phyloP scores from a whole-genome alignment of 2,329 filamentous ascomycete species.

The Trichoderma cornu-damae region DNA sequence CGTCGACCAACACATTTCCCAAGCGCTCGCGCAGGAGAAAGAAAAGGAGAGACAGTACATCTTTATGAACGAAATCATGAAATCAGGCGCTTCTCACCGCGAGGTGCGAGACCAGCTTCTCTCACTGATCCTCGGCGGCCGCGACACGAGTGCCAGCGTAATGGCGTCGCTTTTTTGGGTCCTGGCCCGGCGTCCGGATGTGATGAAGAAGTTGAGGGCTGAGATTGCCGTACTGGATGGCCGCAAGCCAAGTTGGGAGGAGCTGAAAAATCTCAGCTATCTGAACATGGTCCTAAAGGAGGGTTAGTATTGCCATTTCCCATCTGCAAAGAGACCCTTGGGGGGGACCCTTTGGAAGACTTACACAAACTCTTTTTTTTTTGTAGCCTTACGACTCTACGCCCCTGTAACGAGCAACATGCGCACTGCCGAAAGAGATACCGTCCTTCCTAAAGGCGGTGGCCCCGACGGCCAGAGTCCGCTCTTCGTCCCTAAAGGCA shows the following conservation, averaged over 20 bases:
- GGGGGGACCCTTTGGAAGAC: no score
- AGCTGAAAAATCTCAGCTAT: conserved; percentile 54
- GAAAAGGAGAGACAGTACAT: conserved; percentile 42
- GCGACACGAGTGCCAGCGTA: conserved; percentile 53
- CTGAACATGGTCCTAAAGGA: conserved; percentile 54
- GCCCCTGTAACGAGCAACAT: conserved; percentile 42
- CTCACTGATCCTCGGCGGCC: conserved; percentile 51
- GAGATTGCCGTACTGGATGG: conserved; percentile 39
- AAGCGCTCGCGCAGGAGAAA: conserved; percentile 35
- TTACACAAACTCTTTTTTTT: neutral
- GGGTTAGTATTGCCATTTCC: conserved; percentile 26
- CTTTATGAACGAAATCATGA: conserved; percentile 54
- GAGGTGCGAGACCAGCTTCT: conserved; percentile 48
- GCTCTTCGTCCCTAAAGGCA: conserved; percentile 37
- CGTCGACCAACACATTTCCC: conserved; percentile 44
- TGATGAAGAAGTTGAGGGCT: conserved; percentile 39
- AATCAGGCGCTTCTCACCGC: conserved; percentile 40
- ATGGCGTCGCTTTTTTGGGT: conserved; percentile 46
- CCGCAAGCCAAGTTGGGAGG: conserved; percentile 50
- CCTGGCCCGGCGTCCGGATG: conserved; percentile 41
- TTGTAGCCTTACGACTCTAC: conserved; percentile 40
- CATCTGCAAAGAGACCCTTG: no score
- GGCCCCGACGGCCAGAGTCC: conserved; percentile 37
- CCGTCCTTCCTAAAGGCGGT: conserved; percentile 39
- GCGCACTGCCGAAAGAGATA: conserved; percentile 39